Evolutionary conservation across 2,329 filamentous ascomycete species (phyloP), one percentile per base, ranked within the genome.

Genomic region (Neoascochyta sp.): DNA sequence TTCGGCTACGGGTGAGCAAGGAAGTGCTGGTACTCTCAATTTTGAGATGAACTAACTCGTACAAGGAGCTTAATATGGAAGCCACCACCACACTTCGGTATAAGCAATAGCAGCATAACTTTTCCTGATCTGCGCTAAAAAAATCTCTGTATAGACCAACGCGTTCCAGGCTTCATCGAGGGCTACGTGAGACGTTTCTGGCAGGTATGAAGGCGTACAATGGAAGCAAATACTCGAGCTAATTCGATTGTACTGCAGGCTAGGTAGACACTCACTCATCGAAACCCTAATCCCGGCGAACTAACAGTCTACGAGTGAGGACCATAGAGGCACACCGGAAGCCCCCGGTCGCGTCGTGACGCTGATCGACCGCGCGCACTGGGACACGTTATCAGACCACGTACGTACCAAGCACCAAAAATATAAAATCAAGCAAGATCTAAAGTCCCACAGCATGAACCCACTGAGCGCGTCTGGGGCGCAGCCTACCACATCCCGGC

Each of bases 11-110:
- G 90, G 90, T 95, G 70, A 46, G 73, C 24, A 15, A 7, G 13
- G 7, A 7, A 20, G 18, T 10, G 18, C 10, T 10, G n/a, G 10
- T 22, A n/a, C 27, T 16, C 5, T 10, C 14, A 14, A 5, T 14
- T 9, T 7, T 10, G 18, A 20, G 7, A 7, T 20, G 10, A 16
- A 38, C 24, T 9, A 18, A 13, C 16, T n/a, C n/a, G 10, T 16
- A 21, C 43, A 92, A n/a, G 90, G 67, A 95, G 88, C 62, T 68
- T 98, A 60, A 95, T 98, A 52, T 98, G 89, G 89, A 98, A 96
- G 64, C 90, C 92, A 34, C 92, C 92, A 40, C 92, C 92, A 47
- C 86, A 95, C 60, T 95, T 84, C 61, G 90, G 90, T 95, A 81
- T 38, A 27, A 27, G 14, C 1, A 9, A 28, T 11, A n/a, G n/a